phyloP scores from a whole-genome alignment of 345 rosid species.

The Gossypium raimondii region DNA sequence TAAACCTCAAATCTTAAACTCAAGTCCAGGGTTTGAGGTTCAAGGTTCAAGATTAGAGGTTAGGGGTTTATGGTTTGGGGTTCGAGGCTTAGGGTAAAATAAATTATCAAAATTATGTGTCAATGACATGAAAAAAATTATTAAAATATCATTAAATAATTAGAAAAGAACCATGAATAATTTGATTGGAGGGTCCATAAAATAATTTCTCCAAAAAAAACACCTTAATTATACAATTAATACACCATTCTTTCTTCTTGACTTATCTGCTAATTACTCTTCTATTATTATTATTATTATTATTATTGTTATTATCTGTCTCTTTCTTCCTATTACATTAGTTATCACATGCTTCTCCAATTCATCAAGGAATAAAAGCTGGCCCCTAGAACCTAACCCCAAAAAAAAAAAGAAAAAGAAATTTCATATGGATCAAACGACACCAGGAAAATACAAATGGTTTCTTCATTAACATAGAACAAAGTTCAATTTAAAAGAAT shows the following conservation, averaged over 20 bases:
- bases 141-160: too few relatives aligned
- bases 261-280: background rate
- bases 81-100: too few relatives aligned
- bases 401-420: background rate
- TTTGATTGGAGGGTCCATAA: too few relatives aligned
- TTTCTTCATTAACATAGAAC: background rate
- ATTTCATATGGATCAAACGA: background rate
- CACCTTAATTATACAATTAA: too few relatives aligned
- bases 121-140: too few relatives aligned
- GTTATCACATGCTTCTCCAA: conserved; percentile 7
- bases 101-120: too few relatives aligned
- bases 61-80: fast-evolving
- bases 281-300: background rate
- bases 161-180: fast-evolving
- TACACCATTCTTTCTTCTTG: background rate
- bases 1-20: too few relatives aligned
- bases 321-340: background rate
- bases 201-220: too few relatives aligned
- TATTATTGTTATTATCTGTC: background rate
- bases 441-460: background rate
- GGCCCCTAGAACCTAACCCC: background rate
- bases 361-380: conserved; percentile 1
- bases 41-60: too few relatives aligned
- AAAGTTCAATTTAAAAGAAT: conserved; percentile 9
- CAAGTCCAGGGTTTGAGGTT: fast-evolving